These are phyloP conservation scores for Capsicum baccatum DNA, from an alignment of 257 asterid species.

Conservation along the genomic window DNA sequence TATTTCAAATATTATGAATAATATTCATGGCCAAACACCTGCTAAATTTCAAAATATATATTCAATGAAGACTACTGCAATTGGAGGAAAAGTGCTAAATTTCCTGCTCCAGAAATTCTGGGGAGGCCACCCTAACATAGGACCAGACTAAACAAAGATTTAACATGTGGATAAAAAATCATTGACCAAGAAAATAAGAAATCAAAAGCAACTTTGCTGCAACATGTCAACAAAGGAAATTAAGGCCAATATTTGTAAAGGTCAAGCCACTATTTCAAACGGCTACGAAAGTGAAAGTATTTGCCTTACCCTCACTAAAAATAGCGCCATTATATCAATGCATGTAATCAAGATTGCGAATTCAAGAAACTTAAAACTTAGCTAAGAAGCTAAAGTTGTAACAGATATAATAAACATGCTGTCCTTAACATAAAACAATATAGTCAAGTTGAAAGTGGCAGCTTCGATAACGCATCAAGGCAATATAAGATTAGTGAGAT, in stretches of 20 bases:
- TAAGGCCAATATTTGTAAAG: background rate
- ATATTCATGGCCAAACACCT: no score
- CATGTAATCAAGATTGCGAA: background rate
- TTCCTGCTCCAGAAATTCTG: background rate
- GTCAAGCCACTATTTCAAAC: background rate
- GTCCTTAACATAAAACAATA: background rate
- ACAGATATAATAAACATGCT: background rate
- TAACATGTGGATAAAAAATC: background rate
- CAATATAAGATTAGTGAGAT: background rate
- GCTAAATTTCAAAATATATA: background rate
- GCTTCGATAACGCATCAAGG: background rate
- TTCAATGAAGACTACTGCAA: background rate
- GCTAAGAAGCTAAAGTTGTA: background rate
- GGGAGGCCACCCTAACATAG: background rate
- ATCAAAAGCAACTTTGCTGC: background rate
- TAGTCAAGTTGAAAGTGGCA: background rate
- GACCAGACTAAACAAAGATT: background rate
- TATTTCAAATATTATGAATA: no score
- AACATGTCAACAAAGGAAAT: background rate
- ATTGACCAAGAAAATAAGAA: background rate
- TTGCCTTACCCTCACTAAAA: background rate
- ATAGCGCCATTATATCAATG: background rate
- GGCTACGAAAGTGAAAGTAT: background rate
- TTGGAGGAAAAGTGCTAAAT: background rate
- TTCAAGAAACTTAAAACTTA: background rate